Base-by-base conservation (phyloP, 345 rosid genomes). In the Dovyalis caffra region DNA sequence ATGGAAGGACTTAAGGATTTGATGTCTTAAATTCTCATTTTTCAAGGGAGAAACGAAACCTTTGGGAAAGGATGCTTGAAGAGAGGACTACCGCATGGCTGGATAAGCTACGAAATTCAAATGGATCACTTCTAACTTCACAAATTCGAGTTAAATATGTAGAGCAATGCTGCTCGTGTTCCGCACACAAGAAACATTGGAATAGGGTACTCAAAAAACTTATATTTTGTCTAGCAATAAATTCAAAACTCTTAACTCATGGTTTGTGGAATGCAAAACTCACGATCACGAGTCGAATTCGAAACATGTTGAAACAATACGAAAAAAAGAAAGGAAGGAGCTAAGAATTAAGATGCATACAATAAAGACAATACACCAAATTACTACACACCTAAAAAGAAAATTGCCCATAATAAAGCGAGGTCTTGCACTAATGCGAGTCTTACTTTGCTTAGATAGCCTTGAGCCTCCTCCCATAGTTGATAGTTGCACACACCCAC, bases 131-230 rank as follows among this genome's bases (percentile, higher is more conserved):
- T 64, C 97, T 94, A 33, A 95, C 99, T 37, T 92, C 99, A 74
- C 78, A 83, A 63, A 92, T 95, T 77, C 86, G 99, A 62, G n/a
- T 81, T 91, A 76, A 95, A 95, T 79, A 95, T 95, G 99, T 97
- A 95, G 82, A 89, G 97, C 82, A 91, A 95, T 68, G 99, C 99
- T 38, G n/a, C n/a, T 97, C 99, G 99, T 95, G 49, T 95, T 95
- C 87, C 95, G 99, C 31, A 95, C 97, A 40, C 99, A 95, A 83
- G 97, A 92, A 79, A 92, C 99, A 26, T 77, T 95, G 71, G 95
- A 91, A 80, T 97, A 95, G 87, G 99, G 99, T 91, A 81, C n/a
- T 15, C 28, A 8, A 7, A 31, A 10, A 47, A 1, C 16, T 47
- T 23, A n/a, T 43, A 62, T 0, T 28, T 72, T 20, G 2, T 53